Evolutionary conservation across 1,139 yeast species (phyloP), one percentile per base, ranked within the genome.

Genomic region (Yamadazyma kanchanaburiensis): DNA sequence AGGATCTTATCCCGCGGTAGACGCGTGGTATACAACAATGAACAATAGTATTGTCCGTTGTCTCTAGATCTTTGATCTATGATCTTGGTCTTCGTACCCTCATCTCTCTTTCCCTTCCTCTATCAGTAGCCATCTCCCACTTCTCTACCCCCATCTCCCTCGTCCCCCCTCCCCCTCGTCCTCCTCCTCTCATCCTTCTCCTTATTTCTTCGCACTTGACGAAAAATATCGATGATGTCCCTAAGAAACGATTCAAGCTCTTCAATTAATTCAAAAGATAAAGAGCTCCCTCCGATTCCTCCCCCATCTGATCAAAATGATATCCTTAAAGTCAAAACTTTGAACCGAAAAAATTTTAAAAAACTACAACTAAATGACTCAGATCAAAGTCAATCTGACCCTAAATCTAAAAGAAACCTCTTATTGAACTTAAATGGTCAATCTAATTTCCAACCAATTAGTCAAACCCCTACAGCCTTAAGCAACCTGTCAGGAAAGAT

Each of bases 301-400:
- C 15, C 27, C 19, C 11, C 29, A 7, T 8, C 10, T 7, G 36
- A 20, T n/a, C 13, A 21, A 6, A 44, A 46, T 18, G 37, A 46
- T 21, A 46, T 65, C 21, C 48, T 73, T 56, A 53, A 72, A 62
- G 45, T 80, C 23, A 81, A 77, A 49, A 70, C 91, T 4, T 57
- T 86, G 38, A 76, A 75, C 40, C 70, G 95, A 33, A 76, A 83
- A 44, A 87, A 87, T 52, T 65, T 83, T 51, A 87, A 87, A 53
- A 72, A 83, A 39, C 65, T 86, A 24, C 35, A 32, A 12, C 26
- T 32, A 14, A 32, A 28, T 17, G 37, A 37, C 17, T 21, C 28
- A 12, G 33, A 31, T 7, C 21, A 25, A 5, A 15, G 28, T 8
- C 22, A 25, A n/a, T 13, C 18, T 10, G 13, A 15, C 24, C 15